phyloP scores from a whole-genome alignment of 2,329 filamentous ascomycete genomes.

The Fusarium sterilihyphosum region DNA sequence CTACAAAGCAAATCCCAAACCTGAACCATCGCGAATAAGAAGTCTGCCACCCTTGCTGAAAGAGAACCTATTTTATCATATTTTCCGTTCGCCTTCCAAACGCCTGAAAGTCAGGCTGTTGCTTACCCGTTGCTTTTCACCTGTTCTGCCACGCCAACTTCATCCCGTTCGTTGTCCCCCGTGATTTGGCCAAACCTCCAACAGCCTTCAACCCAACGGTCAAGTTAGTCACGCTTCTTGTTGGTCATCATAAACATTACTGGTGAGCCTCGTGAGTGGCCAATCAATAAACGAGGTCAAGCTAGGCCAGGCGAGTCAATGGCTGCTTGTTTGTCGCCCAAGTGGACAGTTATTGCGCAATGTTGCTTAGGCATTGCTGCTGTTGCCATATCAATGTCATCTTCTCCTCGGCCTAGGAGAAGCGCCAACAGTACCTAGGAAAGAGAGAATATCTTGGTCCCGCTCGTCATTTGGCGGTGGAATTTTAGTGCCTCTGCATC shows the following conservation, averaged over 20 bases:
- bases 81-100: slow-evolving; percentile 7
- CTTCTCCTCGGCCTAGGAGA: not conserved
- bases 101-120: slow-evolving; percentile 18
- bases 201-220: not conserved
- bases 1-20: slow-evolving; percentile 37
- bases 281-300: not conserved
- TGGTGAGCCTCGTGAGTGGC: not conserved
- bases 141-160: not conserved
- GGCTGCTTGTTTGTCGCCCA: not conserved
- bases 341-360: slow-evolving; percentile 1
- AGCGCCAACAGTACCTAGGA: slow-evolving; percentile 18
- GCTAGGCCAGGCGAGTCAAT: slow-evolving; percentile 7
- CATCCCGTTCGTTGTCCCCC: not conserved
- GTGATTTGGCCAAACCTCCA: not conserved
- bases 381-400: slow-evolving; percentile 5
- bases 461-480: not conserved
- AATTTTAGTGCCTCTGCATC: slow-evolving; percentile 32
- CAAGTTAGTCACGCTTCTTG: not conserved
- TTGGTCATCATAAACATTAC: not conserved
- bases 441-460: slow-evolving; percentile 19
- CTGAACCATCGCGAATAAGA: slow-evolving; percentile 27
- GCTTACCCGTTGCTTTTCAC: slow-evolving; percentile 1
- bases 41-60: slow-evolving; percentile 14
- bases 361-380: not conserved
- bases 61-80: slow-evolving; percentile 9